Percentiles rank a stretch among this genome's conserved stretches.
Conservation (phyloP, 495 filamentous ascomycete species). For the Hyphodiscus hymeniophilus region DNA sequence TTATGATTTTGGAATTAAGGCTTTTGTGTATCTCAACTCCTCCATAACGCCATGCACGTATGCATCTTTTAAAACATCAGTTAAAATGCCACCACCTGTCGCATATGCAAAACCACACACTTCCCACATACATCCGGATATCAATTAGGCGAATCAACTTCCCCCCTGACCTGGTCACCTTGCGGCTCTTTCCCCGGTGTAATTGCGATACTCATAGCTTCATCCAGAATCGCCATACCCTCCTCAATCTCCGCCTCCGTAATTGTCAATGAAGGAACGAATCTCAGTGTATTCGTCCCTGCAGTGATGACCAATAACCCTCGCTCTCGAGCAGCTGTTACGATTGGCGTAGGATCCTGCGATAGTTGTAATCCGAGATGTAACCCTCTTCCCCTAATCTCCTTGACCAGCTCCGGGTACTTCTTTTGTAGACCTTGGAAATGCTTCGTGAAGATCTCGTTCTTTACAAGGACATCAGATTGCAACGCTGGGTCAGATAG, state of each 20-base stretch:
- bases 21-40: constrained; percentile 5
- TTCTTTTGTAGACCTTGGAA: constrained; percentile 55
- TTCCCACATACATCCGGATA: background rate
- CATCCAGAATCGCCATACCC: constrained; percentile 66
- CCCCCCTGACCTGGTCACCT: constrained; percentile 1
- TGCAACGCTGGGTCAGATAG: constrained; percentile 60
- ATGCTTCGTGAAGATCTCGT: constrained; percentile 51
- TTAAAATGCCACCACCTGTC: too few relatives aligned
- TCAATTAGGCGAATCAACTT: constrained; percentile 11
- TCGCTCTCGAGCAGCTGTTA: constrained; percentile 79
- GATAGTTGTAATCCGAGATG: constrained; percentile 79
- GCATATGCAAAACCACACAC: background rate
- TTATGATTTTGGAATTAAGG: too few relatives aligned
- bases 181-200: constrained; percentile 1
- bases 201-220: constrained; percentile 46
- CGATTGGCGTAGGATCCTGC: constrained; percentile 57
- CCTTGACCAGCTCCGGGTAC: constrained; percentile 64
- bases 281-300: constrained; percentile 78
- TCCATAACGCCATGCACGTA: background rate
- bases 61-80: too few relatives aligned
- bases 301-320: constrained; percentile 88
- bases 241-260: constrained; percentile 66
- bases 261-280: constrained; percentile 77
- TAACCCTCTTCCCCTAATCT: constrained; percentile 76
- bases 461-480: constrained; percentile 53